Evolutionary conservation across 2,329 filamentous ascomycete species (phyloP), one percentile per base, ranked within the genome.

Genomic region (Corynespora cassiicola): DNA sequence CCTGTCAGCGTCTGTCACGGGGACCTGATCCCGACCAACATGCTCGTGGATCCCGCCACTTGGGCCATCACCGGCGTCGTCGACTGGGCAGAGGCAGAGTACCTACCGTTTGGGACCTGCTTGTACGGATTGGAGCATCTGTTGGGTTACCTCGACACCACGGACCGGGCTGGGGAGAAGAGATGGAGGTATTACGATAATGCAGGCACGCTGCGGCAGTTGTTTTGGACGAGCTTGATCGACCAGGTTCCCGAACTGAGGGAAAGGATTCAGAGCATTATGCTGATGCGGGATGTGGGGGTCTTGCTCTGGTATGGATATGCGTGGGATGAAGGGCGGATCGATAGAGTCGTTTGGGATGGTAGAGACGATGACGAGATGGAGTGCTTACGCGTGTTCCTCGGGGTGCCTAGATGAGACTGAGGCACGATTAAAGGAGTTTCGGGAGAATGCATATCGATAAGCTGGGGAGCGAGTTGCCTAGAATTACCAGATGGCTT

Each of bases 11-110:
- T 86, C 8, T 84, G 75, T 5, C 82, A 86, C 36, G 82, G 82
- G 0, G 83, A 86, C 50, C 63, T 85, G 5, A 65, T 82, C 1
- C 70, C 79, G 0, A 71, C 71, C 2, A 86, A 86, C 42, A 73
- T 86, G 27, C 72, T 85, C 54, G 69, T 83, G 0, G 65, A 75
- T 35, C 52, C 65, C 0, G 38, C 61, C 1, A 71, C 70, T 0
- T 78, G 76, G 36, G 37, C 50, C 3, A 54, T 85, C 6, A 69
- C 55, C 0, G 84, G 82, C 1, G 42, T 86, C 1, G 70, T 86
- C 0, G 84, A 86, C 54, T 86, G 82, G 83, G 79, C 80, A 0
- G 83, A 86, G 54, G 80, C 77, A 0, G 82, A 85, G 54, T 75
- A 69, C 42, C 57, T 84, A 7, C 82, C 82, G 0, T 82, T 84